These are phyloP conservation scores for Tolypocladium album DNA, from an alignment of 2,329 filamentous ascomycete species.

Conservation along the genomic window DNA sequence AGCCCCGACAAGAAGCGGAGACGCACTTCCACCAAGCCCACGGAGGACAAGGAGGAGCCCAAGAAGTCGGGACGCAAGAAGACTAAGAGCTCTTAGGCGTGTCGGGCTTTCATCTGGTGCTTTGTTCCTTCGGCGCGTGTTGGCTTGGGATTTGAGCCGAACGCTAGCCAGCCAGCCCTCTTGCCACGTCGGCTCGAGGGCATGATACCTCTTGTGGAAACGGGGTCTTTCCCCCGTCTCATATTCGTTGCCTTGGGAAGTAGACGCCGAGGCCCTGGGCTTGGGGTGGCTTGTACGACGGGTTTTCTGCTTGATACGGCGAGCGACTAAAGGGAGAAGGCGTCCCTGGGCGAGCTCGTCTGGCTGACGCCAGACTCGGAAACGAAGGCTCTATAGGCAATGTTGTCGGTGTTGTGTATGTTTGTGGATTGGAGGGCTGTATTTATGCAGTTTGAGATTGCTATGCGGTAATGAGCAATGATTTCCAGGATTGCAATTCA, in stretches of 20 bases:
- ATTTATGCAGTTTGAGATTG: constrained; percentile 9
- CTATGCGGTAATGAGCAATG: constrained; percentile 20
- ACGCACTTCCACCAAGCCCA: constrained; percentile 42
- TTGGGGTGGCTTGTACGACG: background rate
- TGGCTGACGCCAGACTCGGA: background rate
- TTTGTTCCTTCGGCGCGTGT: background rate
- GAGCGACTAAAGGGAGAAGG: background rate
- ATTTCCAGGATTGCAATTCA: constrained; percentile 5
- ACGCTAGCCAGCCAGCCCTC: background rate
- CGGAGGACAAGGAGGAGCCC: constrained; percentile 43
- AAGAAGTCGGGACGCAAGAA: constrained; percentile 53
- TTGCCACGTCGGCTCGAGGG: background rate
- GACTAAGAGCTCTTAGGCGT: constrained; percentile 30
- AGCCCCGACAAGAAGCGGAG: constrained; percentile 56
- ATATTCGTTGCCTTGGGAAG: background rate
- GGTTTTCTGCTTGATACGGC: background rate
- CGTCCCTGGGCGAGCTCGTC: background rate
- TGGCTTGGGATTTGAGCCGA: background rate
- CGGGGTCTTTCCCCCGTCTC: background rate
- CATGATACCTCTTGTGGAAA: background rate
- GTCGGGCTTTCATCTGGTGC: background rate
- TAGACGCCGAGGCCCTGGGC: background rate
- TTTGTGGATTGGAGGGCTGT: constrained; percentile 11
- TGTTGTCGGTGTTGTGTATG: constrained; percentile 7
- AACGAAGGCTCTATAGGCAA: background rate